Base-by-base conservation (phyloP, 306 rosid species). In the Cicer yamashitae region DNA sequence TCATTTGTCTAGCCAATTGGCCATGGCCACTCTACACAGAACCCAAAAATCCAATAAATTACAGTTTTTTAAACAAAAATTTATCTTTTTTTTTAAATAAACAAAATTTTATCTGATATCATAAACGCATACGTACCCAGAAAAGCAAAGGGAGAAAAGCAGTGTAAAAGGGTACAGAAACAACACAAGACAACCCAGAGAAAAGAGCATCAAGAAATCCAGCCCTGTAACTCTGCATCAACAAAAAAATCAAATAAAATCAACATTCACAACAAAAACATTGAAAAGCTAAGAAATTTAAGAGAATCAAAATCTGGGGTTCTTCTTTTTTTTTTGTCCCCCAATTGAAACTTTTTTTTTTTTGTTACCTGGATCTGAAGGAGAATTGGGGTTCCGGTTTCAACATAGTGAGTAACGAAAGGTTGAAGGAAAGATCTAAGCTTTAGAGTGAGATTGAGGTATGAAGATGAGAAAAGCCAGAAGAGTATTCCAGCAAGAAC, bases 1-100 rank as follows among this genome's bases (percentile, higher is more conserved):
- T 96, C 89, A 96, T 89, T 86, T 96, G 98, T 73, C 99, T 85
- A 7, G 99, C 99, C 92, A 96, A 84, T 90, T 88, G 85, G 45
- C 98, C 90, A 90, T 96, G 96, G 9, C 99, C 99, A 82, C 87
- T 96, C 99, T 96, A 87, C 73, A 90, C 7, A 71, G 62, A 62
- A 66, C 54, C 14, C 45, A 71, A 81, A 81, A 73, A 74, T 34
- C 60, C 22, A 58, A 58, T 67, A 5, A 64, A 51, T 66, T 63
- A 40, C 59, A 76, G 6, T 52, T 51, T 37, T 38, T 68, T 1
- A 47, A 45, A 47, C 40, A 66, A 76, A 40, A 56, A 30, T 14
- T 7, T n/a, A 7, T 45, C 6, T 18, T 30, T 30, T 30, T 30
- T 30, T 30, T 30, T 30, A 30, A 25, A 30, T 30, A 30, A 30